Conservation (phyloP, 805 yeast species). For the Metschnikowia cubensis region DNA sequence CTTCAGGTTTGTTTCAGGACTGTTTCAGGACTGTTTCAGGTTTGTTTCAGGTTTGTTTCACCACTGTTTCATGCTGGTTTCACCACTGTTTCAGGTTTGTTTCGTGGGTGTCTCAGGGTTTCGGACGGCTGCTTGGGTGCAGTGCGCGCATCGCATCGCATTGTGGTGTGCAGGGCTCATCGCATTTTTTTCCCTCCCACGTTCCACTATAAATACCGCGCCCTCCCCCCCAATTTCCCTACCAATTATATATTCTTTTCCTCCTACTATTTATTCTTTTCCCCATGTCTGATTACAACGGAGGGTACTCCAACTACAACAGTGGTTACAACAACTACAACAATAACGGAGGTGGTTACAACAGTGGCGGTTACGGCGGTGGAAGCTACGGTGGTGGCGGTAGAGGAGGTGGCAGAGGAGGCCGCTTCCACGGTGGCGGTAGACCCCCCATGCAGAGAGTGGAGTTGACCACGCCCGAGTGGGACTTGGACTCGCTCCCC, state of each 20-base stretch:
- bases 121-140: no score
- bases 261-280: background rate
- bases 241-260: background rate
- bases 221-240: background rate
- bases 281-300: constrained; percentile 26
- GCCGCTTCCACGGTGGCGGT: constrained; percentile 26
- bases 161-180: background rate
- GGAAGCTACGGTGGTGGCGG: constrained; percentile 30
- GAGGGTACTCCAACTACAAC: constrained; percentile 22
- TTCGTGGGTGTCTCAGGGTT: no score
- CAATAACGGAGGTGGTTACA: constrained; percentile 17
- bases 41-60: no score
- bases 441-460: constrained; percentile 39
- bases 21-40: no score
- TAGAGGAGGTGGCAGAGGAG: constrained; percentile 14
- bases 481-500: constrained; percentile 76
- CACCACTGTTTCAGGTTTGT: no score
- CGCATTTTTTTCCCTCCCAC: background rate
- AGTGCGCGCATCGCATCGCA: no score
- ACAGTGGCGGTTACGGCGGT: constrained; percentile 32
- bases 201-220: constrained; percentile 7
- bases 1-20: no score
- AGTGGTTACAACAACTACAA: constrained; percentile 9
- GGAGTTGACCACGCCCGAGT: constrained; percentile 67
- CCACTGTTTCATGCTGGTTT: no score